Evolutionary conservation across 2,329 filamentous ascomycete genomes (phyloP).

Genomic region (Pyrenophora seminiperda): DNA sequence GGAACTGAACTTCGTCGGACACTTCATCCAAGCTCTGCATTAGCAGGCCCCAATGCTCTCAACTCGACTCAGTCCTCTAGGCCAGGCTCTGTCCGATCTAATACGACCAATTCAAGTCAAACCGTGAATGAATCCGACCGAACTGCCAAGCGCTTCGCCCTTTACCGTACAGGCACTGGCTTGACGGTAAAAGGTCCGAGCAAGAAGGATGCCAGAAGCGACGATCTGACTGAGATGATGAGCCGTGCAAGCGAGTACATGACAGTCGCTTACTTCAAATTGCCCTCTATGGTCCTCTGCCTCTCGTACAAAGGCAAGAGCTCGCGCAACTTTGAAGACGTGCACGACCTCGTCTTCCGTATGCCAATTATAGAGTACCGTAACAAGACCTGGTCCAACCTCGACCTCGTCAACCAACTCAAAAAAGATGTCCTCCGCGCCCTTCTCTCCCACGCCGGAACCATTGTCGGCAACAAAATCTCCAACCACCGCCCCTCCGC

Average conservation of each 20-base stretch:
- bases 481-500: constrained; percentile 82
- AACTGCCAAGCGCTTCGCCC: constrained; percentile 44
- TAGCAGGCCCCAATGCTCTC: constrained; percentile 10
- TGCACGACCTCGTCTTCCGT: constrained; percentile 96
- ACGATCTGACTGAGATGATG: constrained; percentile 97
- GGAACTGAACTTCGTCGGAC: constrained; percentile 39
- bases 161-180: constrained; percentile 49
- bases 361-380: constrained; percentile 93
- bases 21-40: constrained; percentile 37
- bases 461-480: constrained; percentile 97
- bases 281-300: constrained; percentile 93
- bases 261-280: constrained; percentile 93
- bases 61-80: constrained; percentile 27
- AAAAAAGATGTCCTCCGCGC: constrained; percentile 95
- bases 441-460: constrained; percentile 90
- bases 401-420: constrained; percentile 87
- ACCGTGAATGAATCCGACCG: constrained; percentile 40
- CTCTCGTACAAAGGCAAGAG: constrained; percentile 96
- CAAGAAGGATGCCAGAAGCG: constrained; percentile 69
- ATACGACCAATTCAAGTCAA: constrained; percentile 31
- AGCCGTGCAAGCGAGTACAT: constrained; percentile 93
- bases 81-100: constrained; percentile 38
- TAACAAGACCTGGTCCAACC: constrained; percentile 99
- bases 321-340: constrained; percentile 92
- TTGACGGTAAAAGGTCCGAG: constrained; percentile 51